Percentiles rank a stretch among this genome's conserved stretches.
phyloP scores from a whole-genome alignment of 2,329 filamentous ascomycete species.

The Arthrobotrys sinensis region DNA sequence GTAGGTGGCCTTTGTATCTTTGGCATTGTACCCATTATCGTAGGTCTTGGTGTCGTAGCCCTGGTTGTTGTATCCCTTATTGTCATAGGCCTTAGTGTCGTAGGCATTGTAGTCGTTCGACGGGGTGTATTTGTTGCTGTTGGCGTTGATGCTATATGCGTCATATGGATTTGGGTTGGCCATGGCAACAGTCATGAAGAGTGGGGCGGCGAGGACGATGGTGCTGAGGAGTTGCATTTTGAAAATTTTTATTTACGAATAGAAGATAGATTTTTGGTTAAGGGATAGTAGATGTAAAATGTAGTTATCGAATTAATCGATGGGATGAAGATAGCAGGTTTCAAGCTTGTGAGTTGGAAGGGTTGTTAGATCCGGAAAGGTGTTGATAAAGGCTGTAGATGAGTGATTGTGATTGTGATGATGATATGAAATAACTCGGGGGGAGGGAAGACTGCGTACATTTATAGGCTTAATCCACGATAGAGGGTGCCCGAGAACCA shows the following conservation, averaged over 20 bases:
- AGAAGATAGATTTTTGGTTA: neutral
- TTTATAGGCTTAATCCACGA: slow-evolving; percentile 28
- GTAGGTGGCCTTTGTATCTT: neutral
- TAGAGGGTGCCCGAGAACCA: neutral
- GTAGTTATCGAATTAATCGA: slow-evolving; percentile 12
- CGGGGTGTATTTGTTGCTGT: neutral
- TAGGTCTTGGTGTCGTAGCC: neutral
- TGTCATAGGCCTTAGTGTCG: slow-evolving; percentile 2
- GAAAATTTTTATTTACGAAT: neutral
- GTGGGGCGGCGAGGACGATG: slow-evolving; percentile 35
- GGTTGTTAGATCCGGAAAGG: neutral
- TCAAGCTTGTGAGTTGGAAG: neutral
- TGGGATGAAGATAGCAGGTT: slow-evolving; percentile 1
- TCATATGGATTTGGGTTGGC: slow-evolving; percentile 6
- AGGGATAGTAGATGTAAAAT: neutral
- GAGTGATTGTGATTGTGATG: neutral
- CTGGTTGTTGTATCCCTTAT: neutral
- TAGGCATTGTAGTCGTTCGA: slow-evolving; percentile 11
- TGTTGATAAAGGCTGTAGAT: neutral
- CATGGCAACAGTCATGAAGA: slow-evolving; percentile 28
- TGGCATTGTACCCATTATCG: neutral
- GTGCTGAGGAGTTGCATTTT: slow-evolving; percentile 50
- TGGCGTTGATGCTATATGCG: neutral
- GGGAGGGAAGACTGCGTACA: neutral
- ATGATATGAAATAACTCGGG: neutral